These are phyloP conservation scores for Avena insularis DNA, from an alignment of 176 grass and related monocot genomes.

Conservation along the genomic window DNA sequence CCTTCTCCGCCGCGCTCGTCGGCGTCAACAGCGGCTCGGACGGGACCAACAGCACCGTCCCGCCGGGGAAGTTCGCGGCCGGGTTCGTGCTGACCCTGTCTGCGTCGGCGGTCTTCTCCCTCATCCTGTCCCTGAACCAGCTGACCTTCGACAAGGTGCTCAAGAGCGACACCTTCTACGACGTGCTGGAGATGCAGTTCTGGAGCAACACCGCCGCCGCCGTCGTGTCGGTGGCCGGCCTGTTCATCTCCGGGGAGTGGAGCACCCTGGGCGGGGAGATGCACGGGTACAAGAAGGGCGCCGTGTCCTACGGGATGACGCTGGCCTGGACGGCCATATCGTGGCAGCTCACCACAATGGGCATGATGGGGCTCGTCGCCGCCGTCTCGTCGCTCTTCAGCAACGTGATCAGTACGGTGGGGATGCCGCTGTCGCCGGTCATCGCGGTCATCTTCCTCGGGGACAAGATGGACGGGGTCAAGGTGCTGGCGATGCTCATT, in stretches of 20 bases:
- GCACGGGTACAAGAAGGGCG: constrained; percentile 56
- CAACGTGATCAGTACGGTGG: constrained; percentile 77
- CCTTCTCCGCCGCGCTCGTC: constrained; percentile 68
- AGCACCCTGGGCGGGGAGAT: constrained; percentile 51
- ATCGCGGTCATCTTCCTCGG: constrained; percentile 77
- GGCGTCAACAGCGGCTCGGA: constrained; percentile 41
- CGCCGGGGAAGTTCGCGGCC: constrained; percentile 45
- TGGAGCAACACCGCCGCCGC: constrained; percentile 55
- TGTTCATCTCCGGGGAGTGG: constrained; percentile 71
- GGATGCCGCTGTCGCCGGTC: constrained; percentile 60
- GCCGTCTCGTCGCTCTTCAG: constrained; percentile 84
- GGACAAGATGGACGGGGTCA: constrained; percentile 73
- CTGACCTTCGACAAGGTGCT: constrained; percentile 70
- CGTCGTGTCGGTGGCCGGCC: constrained; percentile 51
- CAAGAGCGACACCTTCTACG: constrained; percentile 39
- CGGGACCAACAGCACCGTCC: constrained; percentile 28
- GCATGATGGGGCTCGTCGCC: constrained; percentile 68
- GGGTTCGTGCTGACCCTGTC: constrained; percentile 57
- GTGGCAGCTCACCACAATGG: constrained; percentile 71
- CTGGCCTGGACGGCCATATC: constrained; percentile 61
- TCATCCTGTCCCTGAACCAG: constrained; percentile 78
- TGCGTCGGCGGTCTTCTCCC: constrained; percentile 61
- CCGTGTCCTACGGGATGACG: constrained; percentile 70
- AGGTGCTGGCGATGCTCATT: constrained; percentile 68
- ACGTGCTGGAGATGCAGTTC: constrained; percentile 67